Percentiles rank a stretch among this genome's conserved stretches.
Conservation (phyloP, 169 alveolate species). For the Perkinsus marinus region DNA sequence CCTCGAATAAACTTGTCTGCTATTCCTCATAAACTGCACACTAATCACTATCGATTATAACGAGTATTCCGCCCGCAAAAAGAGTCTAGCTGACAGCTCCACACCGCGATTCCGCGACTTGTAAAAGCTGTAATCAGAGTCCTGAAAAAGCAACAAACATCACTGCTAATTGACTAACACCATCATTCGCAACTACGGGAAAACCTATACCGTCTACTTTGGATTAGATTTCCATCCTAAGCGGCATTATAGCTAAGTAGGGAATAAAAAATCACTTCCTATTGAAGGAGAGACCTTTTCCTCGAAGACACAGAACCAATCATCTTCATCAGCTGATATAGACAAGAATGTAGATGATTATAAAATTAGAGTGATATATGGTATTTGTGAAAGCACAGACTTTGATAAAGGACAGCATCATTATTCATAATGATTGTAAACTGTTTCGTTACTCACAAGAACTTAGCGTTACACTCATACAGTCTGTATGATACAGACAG, state of each 20-base stretch:
- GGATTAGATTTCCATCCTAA: background rate
- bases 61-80: no score
- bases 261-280: no score
- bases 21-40: background rate
- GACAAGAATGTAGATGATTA: no score
- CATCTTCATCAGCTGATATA: no score
- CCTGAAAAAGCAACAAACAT: background rate
- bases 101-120: background rate
- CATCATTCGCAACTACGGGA: no score
- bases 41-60: background rate
- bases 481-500: background rate
- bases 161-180: background rate
- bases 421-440: background rate
- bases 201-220: no score
- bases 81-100: background rate
- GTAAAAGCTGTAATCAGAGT: no score
- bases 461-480: no score
- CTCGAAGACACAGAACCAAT: no score
- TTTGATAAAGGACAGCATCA: background rate
- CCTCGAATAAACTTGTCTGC: no score
- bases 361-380: no score
- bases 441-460: background rate
- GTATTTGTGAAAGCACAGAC: background rate
- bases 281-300: no score
- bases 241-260: background rate